A percentile compares a stretch with the other conserved stretches of the same genome.
phyloP scores from a whole-genome alignment of 2,329 filamentous ascomycete species.

The Fusarium kyushuense region DNA sequence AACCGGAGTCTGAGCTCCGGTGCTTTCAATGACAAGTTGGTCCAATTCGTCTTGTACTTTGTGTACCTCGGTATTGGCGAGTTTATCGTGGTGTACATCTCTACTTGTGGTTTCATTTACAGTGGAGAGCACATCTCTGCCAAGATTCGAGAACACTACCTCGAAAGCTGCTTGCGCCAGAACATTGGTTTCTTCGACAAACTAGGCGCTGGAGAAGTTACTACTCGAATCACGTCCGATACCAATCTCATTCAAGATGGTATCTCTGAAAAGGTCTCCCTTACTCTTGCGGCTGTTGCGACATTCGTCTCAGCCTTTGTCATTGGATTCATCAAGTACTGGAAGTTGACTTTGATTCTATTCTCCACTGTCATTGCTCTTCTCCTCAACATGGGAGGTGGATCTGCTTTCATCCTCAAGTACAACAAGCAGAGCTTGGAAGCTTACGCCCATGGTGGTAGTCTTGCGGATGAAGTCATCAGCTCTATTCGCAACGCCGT shows the following conservation, averaged over 20 bases:
- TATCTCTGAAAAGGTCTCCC: conserved; percentile 87
- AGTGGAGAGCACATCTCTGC: conserved; percentile 82
- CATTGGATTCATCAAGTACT: conserved; percentile 90
- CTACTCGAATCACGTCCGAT: conserved; percentile 92
- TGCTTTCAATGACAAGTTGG: conserved; percentile 71
- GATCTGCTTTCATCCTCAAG: conserved; percentile 80
- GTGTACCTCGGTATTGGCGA: conserved; percentile 86
- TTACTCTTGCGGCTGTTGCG: conserved; percentile 80
- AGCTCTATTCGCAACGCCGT: conserved; percentile 92
- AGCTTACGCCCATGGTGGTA: conserved; percentile 86
- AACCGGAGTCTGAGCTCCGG: conserved; percentile 58
- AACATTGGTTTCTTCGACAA: conserved; percentile 96
- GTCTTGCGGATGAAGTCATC: conserved; percentile 92
- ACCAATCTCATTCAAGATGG: conserved; percentile 94
- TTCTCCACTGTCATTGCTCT: conserved; percentile 85
- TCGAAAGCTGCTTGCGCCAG: conserved; percentile 84
- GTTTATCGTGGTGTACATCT: conserved; percentile 79
- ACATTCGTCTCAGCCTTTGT: conserved; percentile 91
- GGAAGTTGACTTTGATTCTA: conserved; percentile 92
- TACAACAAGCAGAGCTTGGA: conserved; percentile 82
- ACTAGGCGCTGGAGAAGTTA: conserved; percentile 91
- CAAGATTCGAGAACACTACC: conserved; percentile 85
- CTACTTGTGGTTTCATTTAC: conserved; percentile 91
- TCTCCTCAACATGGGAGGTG: conserved; percentile 78
- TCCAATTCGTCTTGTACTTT: conserved; percentile 80